Percentiles rank a stretch among this genome's conserved stretches.
These are phyloP conservation scores for Coemansia sp. DNA, from an alignment of 192 early-diverging fungal species.

Conservation along the genomic window DNA sequence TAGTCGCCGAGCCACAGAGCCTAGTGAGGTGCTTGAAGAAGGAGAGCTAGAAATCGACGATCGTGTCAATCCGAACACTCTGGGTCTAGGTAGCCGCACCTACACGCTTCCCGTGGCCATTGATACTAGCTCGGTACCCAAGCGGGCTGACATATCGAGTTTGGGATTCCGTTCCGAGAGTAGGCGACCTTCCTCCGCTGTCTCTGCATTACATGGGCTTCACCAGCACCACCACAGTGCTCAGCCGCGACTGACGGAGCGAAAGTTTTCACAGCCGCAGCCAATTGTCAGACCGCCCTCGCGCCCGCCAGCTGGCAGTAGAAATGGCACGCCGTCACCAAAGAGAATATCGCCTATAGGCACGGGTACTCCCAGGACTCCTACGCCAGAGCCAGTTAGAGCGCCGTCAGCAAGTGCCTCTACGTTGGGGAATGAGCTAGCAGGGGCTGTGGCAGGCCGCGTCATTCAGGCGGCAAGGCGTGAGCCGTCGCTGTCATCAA, in stretches of 20 bases:
- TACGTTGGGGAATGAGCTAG: not conserved
- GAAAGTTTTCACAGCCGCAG: slow-evolving; percentile 4
- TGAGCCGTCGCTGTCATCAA: slow-evolving; percentile 7
- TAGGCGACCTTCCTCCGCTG: not conserved
- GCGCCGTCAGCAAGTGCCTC: not conserved
- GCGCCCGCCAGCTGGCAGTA: not conserved
- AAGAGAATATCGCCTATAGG: not conserved
- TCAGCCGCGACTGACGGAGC: not conserved
- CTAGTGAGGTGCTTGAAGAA: slow-evolving; percentile 33
- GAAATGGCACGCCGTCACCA: slow-evolving; percentile 23
- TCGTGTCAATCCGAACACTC: slow-evolving; percentile 1
- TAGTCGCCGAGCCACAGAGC: slow-evolving; percentile 25
- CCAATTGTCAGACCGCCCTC: not conserved
- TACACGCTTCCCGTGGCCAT: slow-evolving; percentile 9
- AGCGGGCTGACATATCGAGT: not conserved
- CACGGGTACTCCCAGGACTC: slow-evolving; percentile 9
- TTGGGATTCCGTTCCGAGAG: slow-evolving; percentile 4
- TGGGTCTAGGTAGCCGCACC: slow-evolving; percentile 7
- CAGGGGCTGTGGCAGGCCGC: not conserved
- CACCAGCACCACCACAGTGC: not conserved
- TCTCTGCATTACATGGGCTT: not conserved
- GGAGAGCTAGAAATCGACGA: slow-evolving; percentile 40
- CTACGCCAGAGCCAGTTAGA: slow-evolving; percentile 12
- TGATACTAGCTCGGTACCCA: not conserved
- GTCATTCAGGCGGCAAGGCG: not conserved